Evolutionary conservation across 768 basidiomycete species (phyloP).

Genomic region (Rhodosporidiobolus odoratus): DNA sequence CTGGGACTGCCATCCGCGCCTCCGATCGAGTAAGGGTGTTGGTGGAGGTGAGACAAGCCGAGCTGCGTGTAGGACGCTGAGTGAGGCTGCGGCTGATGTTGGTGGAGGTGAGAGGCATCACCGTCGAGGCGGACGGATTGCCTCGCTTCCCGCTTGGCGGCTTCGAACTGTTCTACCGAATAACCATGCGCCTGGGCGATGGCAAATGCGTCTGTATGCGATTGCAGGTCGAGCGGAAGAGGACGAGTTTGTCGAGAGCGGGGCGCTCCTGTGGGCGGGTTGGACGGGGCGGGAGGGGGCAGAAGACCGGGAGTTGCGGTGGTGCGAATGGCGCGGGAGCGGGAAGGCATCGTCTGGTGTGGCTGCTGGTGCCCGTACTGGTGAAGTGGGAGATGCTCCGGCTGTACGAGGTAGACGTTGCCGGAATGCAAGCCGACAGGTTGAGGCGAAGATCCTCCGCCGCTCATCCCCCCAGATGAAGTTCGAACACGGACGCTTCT

Average conservation of each 20-base stretch:
- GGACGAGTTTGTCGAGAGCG: background rate
- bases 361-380: background rate
- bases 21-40: no score
- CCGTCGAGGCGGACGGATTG: background rate
- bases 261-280: background rate
- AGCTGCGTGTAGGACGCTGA: background rate
- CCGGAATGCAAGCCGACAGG: background rate
- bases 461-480: background rate
- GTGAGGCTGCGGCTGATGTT: background rate
- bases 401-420: background rate
- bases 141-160: slow-evolving; percentile 16
- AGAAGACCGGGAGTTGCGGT: background rate
- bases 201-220: background rate
- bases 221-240: background rate
- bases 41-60: background rate
- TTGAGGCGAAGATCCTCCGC: slow-evolving; percentile 23
- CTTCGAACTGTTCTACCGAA: slow-evolving; percentile 28
- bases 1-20: no score
- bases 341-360: background rate
- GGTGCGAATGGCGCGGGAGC: no score
- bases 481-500: slow-evolving; percentile 25
- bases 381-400: background rate
- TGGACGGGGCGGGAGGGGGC: background rate
- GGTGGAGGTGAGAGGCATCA: background rate
- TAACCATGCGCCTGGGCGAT: slow-evolving; percentile 21